Conservation (phyloP, 179 eudicot species). For the Silene coronaria region DNA sequence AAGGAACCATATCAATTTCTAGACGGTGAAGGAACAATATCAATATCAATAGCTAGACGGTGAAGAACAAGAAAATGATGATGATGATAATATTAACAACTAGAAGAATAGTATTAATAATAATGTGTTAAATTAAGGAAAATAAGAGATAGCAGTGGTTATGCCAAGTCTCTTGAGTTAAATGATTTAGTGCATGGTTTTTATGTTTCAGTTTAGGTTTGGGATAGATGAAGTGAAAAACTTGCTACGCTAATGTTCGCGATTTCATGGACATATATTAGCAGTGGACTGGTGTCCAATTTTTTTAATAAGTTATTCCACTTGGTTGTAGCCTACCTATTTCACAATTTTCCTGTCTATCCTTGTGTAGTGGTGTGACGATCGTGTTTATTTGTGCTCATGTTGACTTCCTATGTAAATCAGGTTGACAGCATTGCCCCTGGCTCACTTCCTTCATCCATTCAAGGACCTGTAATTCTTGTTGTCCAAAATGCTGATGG, state of each 20-base stretch:
- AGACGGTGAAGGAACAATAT: neutral
- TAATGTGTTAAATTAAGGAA: too few relatives aligned
- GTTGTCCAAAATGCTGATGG: slow-evolving; percentile 88
- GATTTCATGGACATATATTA: neutral
- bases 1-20: neutral
- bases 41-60: neutral
- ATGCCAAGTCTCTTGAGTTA: neutral
- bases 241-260: neutral
- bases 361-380: neutral
- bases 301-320: neutral
- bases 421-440: slow-evolving; percentile 84
- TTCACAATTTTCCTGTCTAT: neutral
- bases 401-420: slow-evolving; percentile 11
- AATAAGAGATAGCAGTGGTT: too few relatives aligned
- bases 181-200: neutral
- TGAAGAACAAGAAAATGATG: neutral
- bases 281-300: neutral
- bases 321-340: neutral
- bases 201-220: neutral
- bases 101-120: too few relatives aligned
- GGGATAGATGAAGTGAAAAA: neutral
- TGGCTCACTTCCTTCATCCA: slow-evolving; percentile 71
- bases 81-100: too few relatives aligned
- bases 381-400: neutral
- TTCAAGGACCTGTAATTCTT: slow-evolving; percentile 77